Conservation (phyloP, 257 asterid species). For the Solanum clarkiae region DNA sequence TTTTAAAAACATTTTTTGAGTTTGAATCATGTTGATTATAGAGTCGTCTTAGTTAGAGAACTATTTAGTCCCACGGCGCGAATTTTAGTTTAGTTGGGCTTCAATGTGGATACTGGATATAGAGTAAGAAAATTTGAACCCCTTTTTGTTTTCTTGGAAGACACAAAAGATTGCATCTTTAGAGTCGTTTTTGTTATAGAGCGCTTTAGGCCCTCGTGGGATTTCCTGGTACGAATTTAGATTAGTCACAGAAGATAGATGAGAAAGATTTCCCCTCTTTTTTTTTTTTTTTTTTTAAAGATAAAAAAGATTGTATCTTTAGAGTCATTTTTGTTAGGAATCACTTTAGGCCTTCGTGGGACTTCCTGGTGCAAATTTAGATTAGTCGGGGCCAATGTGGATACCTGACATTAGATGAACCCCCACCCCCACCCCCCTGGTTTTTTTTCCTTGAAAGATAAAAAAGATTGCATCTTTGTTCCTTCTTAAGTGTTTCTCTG, state of each 20-base stretch:
- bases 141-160: background rate
- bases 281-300: background rate
- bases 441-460: background rate
- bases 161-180: background rate
- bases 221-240: too few species aligned
- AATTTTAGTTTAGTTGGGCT: background rate
- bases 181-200: too few species aligned
- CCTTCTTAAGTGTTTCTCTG: background rate
- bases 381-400: background rate
- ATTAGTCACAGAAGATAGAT: too few species aligned
- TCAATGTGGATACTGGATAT: background rate
- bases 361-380: background rate
- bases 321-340: background rate
- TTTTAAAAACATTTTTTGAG: background rate
- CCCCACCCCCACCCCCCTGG: too few species aligned
- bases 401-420: background rate
- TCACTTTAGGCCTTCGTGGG: background rate
- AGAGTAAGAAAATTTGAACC: background rate
- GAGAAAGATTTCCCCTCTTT: too few species aligned
- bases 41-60: background rate
- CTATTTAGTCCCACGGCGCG: background rate
- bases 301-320: background rate
- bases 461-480: background rate
- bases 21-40: background rate
- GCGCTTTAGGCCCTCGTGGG: too few species aligned